Evolutionary conservation across 1,139 yeast genomes (phyloP).

Genomic region (Magnusiomyces paraingens): DNA sequence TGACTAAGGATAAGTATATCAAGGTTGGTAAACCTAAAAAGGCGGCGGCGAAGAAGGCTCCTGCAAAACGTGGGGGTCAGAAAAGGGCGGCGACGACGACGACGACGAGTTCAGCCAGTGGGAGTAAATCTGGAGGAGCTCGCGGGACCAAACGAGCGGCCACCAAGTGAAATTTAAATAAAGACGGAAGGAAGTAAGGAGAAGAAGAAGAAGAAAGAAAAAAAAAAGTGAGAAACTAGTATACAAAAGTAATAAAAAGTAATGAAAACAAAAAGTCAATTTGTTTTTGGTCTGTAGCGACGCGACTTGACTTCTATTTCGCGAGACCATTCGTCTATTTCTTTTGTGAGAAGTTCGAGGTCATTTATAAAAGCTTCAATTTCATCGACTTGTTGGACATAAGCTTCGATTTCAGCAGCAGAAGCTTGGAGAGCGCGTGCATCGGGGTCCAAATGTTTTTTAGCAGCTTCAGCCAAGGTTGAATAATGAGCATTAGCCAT

Average conservation of each 20-base stretch:
- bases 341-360: constrained; percentile 44
- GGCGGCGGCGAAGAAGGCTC: constrained; percentile 18
- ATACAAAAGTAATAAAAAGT: too few species aligned
- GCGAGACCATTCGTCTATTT: constrained; percentile 55
- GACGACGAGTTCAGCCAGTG: too few species aligned
- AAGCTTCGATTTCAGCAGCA: constrained; percentile 35
- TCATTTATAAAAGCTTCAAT: constrained; percentile 44
- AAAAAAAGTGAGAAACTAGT: too few species aligned
- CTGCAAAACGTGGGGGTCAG: constrained; percentile 15
- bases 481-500: constrained; percentile 28
- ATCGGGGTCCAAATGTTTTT: constrained; percentile 24
- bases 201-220: too few species aligned
- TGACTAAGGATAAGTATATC: constrained; percentile 53
- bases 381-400: constrained; percentile 33
- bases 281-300: constrained; percentile 18
- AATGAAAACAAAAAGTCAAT: not conserved
- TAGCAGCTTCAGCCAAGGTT: constrained; percentile 28
- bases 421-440: constrained; percentile 14
- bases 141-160: too few species aligned
- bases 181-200: too few species aligned
- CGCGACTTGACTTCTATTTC: constrained; percentile 43
- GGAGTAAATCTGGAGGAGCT: too few species aligned
- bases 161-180: too few species aligned
- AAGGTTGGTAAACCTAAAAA: constrained; percentile 38
- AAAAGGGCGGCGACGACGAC: not conserved